Evolutionary conservation across 495 filamentous ascomycete genomes (phyloP).

Genomic region (Trichocladium antarcticum): DNA sequence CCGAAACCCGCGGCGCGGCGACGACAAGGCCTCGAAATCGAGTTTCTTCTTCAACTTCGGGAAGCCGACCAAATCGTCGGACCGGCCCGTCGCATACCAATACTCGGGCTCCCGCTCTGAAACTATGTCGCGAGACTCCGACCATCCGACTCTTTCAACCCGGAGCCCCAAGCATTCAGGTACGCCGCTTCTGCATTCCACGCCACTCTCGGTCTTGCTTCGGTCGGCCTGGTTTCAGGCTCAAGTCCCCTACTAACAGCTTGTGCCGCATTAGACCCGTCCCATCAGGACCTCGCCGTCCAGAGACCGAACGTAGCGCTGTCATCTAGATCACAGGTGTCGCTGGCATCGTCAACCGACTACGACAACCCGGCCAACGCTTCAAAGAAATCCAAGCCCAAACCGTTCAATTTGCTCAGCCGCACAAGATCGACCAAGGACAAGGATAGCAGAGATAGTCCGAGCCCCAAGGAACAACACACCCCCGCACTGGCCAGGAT

Average conservation of each 20-base stretch:
- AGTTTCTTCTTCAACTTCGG: conserved; percentile 39
- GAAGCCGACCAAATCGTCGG: conserved; percentile 30
- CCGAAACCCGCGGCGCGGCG: conserved; percentile 23
- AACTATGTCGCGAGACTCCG: conserved; percentile 35
- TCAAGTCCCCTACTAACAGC: conserved; percentile 7
- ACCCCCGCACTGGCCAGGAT: conserved; percentile 24
- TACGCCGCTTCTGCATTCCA: too few species aligned
- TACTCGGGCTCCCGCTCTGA: conserved; percentile 31
- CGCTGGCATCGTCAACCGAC: conserved; percentile 31
- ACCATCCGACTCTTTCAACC: conserved; percentile 31
- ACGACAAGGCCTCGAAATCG: conserved; percentile 28
- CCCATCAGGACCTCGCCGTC: conserved; percentile 27
- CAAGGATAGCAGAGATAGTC: conserved; percentile 33
- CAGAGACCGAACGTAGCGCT: conserved; percentile 28
- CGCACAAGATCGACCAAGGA: conserved; percentile 60
- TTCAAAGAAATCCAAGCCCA: conserved; percentile 40
- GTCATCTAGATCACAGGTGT: conserved; percentile 36
- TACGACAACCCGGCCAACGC: conserved; percentile 22
- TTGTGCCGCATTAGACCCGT: conserved; percentile 25
- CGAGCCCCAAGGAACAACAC: conserved; percentile 32
- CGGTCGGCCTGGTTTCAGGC: conserved; percentile 8
- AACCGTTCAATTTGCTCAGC: conserved; percentile 48
- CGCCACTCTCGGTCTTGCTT: too few species aligned
- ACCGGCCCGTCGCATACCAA: conserved; percentile 28
- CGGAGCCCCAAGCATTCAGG: conserved; percentile 38